Evolutionary conservation across 2,329 filamentous ascomycete genomes (phyloP).

Genomic region (Botrytis fragariae): DNA sequence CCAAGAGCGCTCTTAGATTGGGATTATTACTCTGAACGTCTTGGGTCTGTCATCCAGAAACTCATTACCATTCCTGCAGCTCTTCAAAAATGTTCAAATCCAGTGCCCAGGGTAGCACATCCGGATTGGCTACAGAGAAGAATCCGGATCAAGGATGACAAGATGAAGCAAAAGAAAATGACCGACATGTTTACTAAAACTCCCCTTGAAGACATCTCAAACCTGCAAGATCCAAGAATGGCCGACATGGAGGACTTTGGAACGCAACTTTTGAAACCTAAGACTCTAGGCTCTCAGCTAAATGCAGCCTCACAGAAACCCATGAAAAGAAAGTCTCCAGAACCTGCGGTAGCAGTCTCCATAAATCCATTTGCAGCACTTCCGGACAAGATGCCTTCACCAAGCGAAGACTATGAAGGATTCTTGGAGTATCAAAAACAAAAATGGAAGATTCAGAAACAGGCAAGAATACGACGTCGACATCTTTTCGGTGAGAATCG

Average conservation of each 20-base stretch:
- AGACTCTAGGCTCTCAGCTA: constrained; percentile 53
- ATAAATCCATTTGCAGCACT: constrained; percentile 78
- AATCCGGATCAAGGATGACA: constrained; percentile 94
- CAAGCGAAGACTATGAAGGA: constrained; percentile 80
- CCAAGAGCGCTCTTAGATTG: constrained; percentile 88
- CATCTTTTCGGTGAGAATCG: constrained; percentile 90
- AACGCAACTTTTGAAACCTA: constrained; percentile 63
- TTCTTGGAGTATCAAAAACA: constrained; percentile 95
- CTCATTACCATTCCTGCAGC: constrained; percentile 97
- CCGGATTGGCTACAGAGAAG: constrained; percentile 94
- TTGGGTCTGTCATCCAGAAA: constrained; percentile 97
- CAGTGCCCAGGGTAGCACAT: constrained; percentile 87
- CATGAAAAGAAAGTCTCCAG: constrained; percentile 73
- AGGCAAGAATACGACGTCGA: constrained; percentile 77
- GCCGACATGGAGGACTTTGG: constrained; percentile 83
- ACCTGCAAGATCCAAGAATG: constrained; percentile 55
- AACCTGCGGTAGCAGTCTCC: constrained; percentile 57
- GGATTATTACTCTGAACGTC: constrained; percentile 93
- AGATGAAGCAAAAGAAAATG: constrained; percentile 97
- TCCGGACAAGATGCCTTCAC: constrained; percentile 78
- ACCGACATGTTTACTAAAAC: constrained; percentile 82
- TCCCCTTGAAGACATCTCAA: constrained; percentile 69
- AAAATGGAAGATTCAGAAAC: constrained; percentile 98
- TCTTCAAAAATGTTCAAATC: constrained; percentile 90
- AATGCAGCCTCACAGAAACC: constrained; percentile 51